A percentile compares a stretch with the other conserved stretches of the same genome.
Conservation (phyloP, 208 protist genomes). For the Wallacemonas sp. region DNA sequence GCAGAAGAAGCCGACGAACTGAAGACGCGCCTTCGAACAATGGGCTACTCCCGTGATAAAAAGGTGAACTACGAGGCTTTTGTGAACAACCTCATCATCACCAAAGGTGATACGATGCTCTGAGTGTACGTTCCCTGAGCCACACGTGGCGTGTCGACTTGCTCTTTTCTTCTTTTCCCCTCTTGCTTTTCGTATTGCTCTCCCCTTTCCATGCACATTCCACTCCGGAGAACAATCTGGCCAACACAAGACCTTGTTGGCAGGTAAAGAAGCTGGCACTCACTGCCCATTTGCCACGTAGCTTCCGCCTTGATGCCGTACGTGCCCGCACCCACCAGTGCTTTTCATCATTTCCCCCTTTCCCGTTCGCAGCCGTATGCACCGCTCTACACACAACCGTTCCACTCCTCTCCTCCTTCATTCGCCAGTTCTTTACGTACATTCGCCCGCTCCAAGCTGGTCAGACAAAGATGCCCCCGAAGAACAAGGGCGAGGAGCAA, state of each 20-base stretch:
- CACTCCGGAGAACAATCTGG: too few relatives aligned
- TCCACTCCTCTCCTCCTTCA: neutral
- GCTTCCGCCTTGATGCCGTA: too few relatives aligned
- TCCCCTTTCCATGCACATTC: neutral
- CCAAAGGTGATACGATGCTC: constrained; percentile 11
- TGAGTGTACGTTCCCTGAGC: constrained; percentile 10
- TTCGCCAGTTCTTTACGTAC: neutral
- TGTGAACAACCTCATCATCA: constrained; percentile 29
- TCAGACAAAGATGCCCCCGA: constrained; percentile 53
- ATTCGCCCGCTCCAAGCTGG: neutral
- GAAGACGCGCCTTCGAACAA: constrained; percentile 28
- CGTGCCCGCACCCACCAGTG: neutral
- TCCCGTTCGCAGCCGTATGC: neutral
- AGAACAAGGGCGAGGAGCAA: constrained; percentile 75
- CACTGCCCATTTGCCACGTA: too few relatives aligned
- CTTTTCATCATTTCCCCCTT: neutral
- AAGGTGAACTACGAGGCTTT: constrained; percentile 60
- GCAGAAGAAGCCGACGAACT: constrained; percentile 37
- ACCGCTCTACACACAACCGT: neutral
- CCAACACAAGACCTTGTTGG: too few relatives aligned
- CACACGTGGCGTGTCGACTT: too few relatives aligned
- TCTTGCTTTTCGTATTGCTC: constrained; percentile 2
- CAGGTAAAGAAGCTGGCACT: too few relatives aligned
- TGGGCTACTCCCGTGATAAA: constrained; percentile 37
- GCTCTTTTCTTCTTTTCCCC: constrained; percentile 11